phyloP scores from a whole-genome alignment of 371 early-diverging fungal species.

The Mucor velutinosus region DNA sequence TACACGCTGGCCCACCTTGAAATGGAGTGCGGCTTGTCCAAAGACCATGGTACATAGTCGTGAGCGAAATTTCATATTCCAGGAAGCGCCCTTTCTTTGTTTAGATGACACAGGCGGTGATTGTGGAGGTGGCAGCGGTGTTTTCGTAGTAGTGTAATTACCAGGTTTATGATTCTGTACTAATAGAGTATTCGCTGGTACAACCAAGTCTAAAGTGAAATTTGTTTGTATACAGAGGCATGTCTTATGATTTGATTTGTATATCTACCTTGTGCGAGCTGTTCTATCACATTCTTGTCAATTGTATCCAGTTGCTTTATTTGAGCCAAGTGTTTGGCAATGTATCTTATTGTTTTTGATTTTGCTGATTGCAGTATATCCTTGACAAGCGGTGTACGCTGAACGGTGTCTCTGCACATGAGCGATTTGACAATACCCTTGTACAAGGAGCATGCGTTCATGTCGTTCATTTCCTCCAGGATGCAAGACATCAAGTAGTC shows the following conservation, averaged over 20 bases:
- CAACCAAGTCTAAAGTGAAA: constrained; percentile 14
- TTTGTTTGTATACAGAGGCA: not conserved
- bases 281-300: constrained; percentile 22
- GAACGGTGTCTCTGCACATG: constrained; percentile 34
- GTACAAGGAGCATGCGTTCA: constrained; percentile 27
- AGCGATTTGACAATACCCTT: constrained; percentile 33
- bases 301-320: constrained; percentile 26
- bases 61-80: constrained; percentile 12
- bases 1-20: constrained; percentile 29
- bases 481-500: constrained; percentile 25
- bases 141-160: not conserved
- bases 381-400: constrained; percentile 20
- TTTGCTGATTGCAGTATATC: constrained; percentile 25
- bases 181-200: constrained; percentile 8
- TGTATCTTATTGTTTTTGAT: constrained; percentile 20
- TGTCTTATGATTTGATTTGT: not conserved
- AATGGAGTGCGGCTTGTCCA: constrained; percentile 11
- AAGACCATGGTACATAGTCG: constrained; percentile 13
- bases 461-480: constrained; percentile 24
- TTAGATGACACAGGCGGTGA: not conserved
- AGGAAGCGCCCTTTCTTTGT: not conserved
- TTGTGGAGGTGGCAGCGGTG: not conserved
- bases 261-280: constrained; percentile 30
- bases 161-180: not conserved
- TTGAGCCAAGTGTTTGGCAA: constrained; percentile 15